Conservation (phyloP, 2,329 filamentous ascomycete genomes). For the Penicillium sumatraense region DNA sequence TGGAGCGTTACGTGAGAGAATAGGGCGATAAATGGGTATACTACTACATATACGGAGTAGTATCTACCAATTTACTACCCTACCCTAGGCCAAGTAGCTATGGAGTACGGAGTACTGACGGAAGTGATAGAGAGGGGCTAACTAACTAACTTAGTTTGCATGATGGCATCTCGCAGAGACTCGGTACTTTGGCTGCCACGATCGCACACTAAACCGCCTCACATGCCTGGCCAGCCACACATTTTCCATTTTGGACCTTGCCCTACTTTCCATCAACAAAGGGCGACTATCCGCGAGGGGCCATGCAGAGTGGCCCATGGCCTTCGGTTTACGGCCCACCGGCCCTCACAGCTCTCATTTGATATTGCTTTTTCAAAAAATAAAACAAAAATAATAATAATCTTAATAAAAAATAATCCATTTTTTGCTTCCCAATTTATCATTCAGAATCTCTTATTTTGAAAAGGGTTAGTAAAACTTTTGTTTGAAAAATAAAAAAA, state of each 20-base stretch:
- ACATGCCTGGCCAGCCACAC: constrained; percentile 29
- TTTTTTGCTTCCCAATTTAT: constrained; percentile 5
- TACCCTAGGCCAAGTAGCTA: too few relatives aligned
- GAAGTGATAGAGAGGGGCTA: too few relatives aligned
- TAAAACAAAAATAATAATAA: too few relatives aligned
- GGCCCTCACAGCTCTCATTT: neutral
- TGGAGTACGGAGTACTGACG: neutral
- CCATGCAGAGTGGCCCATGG: neutral
- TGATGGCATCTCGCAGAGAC: neutral
- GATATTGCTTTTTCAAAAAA: constrained; percentile 10
- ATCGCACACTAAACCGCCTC: constrained; percentile 27
- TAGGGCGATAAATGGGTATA: neutral
- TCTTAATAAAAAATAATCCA: constrained; percentile 6
- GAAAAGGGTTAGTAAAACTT: neutral
- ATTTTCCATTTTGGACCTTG: too few relatives aligned
- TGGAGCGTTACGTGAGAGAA: neutral
- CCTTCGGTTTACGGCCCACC: constrained; percentile 1
- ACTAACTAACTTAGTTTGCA: too few relatives aligned
- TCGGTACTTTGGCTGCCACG: constrained; percentile 20
- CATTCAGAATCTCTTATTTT: neutral
- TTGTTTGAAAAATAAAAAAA: too few relatives aligned
- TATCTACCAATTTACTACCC: too few relatives aligned
- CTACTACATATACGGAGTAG: too few relatives aligned
- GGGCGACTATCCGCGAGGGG: constrained; percentile 11
- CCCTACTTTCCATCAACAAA: constrained; percentile 24